Evolutionary conservation across 441 rosid genomes (phyloP).

Genomic region (Gossypium gossypioides): DNA sequence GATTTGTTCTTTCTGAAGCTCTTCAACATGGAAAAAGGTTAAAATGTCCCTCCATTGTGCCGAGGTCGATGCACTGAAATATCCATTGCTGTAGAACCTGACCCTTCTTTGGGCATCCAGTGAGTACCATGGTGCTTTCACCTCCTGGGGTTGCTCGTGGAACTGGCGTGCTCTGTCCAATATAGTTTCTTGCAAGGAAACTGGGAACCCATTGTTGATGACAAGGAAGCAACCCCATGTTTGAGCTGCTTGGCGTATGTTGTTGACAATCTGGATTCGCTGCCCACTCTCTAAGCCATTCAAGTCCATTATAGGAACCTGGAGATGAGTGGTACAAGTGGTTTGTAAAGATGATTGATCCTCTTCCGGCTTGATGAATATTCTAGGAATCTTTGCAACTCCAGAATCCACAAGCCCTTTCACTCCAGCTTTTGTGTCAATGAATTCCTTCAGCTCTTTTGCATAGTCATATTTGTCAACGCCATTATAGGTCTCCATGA

Average conservation of each 20-base stretch:
- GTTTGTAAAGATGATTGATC: neutral
- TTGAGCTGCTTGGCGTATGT: neutral
- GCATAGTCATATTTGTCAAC: neutral
- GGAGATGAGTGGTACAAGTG: neutral
- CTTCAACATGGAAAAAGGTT: slow-evolving; percentile 23
- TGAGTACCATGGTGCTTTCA: slow-evolving; percentile 36
- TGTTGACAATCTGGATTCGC: neutral
- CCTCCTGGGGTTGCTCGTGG: slow-evolving; percentile 26
- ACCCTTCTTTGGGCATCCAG: slow-evolving; percentile 17
- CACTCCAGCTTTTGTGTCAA: slow-evolving; percentile 5
- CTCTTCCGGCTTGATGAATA: neutral
- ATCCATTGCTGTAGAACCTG: neutral
- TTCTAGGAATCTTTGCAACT: neutral
- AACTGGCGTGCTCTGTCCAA: neutral
- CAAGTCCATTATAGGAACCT: neutral
- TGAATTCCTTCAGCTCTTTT: neutral
- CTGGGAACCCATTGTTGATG: slow-evolving; percentile 4
- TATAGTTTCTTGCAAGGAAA: neutral
- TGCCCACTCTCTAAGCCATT: neutral
- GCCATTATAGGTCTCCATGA: neutral
- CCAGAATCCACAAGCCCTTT: slow-evolving; percentile 7
- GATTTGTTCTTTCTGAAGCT: slow-evolving; percentile 23
- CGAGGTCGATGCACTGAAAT: neutral
- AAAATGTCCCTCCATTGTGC: slow-evolving; percentile 33
- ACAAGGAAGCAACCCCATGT: slow-evolving; percentile 5